phyloP scores from a whole-genome alignment of 352 stramenopile species.

The Phytophthora quininea region DNA sequence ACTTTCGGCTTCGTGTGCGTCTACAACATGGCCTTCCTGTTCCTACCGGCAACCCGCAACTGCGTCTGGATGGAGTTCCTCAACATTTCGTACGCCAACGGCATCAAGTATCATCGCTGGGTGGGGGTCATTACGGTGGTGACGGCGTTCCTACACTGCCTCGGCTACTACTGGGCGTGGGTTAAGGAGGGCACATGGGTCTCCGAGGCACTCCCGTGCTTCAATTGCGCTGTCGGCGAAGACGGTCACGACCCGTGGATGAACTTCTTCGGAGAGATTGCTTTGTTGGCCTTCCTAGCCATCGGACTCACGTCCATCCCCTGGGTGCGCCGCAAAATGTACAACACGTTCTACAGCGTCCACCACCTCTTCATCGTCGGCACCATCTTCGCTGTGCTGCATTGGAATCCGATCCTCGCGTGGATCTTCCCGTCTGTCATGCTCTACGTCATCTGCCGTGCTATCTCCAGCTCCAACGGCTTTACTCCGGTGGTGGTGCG shows the following conservation, averaged over 20 bases:
- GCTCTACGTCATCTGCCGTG: conserved; percentile 34
- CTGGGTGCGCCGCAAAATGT: conserved; percentile 34
- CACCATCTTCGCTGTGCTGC: conserved; percentile 36
- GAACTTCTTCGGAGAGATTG: conserved; percentile 44
- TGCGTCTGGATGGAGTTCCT: conserved; percentile 55
- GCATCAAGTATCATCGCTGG: conserved; percentile 49
- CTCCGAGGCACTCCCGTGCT: conserved; percentile 36
- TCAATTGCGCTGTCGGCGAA: conserved; percentile 33
- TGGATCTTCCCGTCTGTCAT: conserved; percentile 31
- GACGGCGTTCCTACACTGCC: conserved; percentile 31
- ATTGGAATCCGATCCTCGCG: conserved; percentile 26
- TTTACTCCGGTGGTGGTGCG: conserved; percentile 20
- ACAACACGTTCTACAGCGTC: conserved; percentile 35
- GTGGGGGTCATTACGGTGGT: conserved; percentile 35
- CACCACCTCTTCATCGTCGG: conserved; percentile 41
- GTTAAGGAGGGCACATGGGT: conserved; percentile 24
- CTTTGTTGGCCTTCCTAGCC: conserved; percentile 36
- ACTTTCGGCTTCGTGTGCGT: conserved; percentile 37
- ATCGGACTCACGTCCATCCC: conserved; percentile 38
- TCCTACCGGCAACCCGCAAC: conserved; percentile 42
- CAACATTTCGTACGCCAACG: conserved; percentile 50
- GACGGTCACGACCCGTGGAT: conserved; percentile 35
- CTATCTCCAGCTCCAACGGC: conserved; percentile 28
- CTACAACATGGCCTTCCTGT: conserved; percentile 52
- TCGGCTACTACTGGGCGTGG: conserved; percentile 32